Evolutionary conservation across 2,329 filamentous ascomycete genomes (phyloP), one percentile per base, ranked within the genome.

Genomic region (Chalaropsis ovoidea): DNA sequence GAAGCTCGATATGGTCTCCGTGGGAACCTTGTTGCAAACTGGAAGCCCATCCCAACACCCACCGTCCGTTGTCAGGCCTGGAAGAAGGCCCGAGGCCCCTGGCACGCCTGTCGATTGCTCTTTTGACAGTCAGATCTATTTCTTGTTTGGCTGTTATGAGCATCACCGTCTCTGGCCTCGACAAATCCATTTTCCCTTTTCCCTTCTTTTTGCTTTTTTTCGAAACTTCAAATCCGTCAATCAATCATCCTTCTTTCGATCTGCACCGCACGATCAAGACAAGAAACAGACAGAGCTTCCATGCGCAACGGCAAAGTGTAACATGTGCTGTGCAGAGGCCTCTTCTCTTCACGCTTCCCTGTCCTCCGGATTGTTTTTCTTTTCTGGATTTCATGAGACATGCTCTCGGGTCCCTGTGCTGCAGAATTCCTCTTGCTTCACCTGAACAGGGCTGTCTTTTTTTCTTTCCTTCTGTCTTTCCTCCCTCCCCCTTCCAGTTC

Each of bases 51-150:
- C 27, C 54, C 15, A 58, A 39, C 35, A 39, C 8, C 35, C 27
- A 58, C 31, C 5, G 54, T 58, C 17, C 54, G 31, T 58, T 58
- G 54, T 58, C 54, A 58, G 54, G 27, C 54, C 19, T 58, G 54
- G 27, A 58, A 58, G 54, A 58, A 58, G 54, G 54, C 27, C 54
- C 54, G 27, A 58, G 54, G 54, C 54, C 54, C 54, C 54, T 58
- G 31, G 15, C 7, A 39, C 22, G 54, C 54, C 27, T 58, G 54
- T 35, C 54, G 54, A 58, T 58, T 58, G 54, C 54, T 58, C 54
- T 58, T 58, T 58, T 58, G 54, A 58, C 54, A 58, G 27, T 39
- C 54, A 58, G 54, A 58, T 58, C 54, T 58, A 58, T 58, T 58
- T 31, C 54, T n/a, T 58, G 10, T 58, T 35, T 58, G 13, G 54